Conservation (phyloP, 2,329 filamentous ascomycete genomes). For the Cryphonectria nitschkei region DNA sequence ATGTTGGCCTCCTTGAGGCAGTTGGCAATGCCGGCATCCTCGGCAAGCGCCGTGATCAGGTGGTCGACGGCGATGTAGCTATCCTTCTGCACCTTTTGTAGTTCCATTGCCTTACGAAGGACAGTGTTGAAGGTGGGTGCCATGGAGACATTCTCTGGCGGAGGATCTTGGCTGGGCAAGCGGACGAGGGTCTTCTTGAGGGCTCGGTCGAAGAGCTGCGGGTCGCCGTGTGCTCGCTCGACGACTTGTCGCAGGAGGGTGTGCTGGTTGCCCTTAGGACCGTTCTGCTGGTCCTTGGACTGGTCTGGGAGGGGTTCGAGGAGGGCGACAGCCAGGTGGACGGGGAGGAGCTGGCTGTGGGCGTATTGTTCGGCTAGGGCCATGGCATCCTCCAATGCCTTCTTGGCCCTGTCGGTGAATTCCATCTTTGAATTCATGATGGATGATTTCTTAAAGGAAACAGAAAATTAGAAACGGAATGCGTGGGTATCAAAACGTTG, state of each 20-base stretch:
- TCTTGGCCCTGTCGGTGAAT: conserved; percentile 91
- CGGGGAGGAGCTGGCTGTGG: conserved; percentile 86
- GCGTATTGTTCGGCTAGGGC: conserved; percentile 84
- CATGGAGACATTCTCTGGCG: conserved; percentile 84
- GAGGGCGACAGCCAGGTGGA: conserved; percentile 85
- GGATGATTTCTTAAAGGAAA: conserved; percentile 28
- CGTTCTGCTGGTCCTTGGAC: conserved; percentile 83
- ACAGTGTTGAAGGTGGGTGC: conserved; percentile 82
- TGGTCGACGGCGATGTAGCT: conserved; percentile 94
- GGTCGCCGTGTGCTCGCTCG: conserved; percentile 90
- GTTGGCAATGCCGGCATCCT: conserved; percentile 75
- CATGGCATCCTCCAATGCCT: conserved; percentile 88
- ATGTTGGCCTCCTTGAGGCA: conserved; percentile 85
- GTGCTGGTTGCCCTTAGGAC: conserved; percentile 62
- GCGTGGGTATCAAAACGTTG: conserved; percentile 13
- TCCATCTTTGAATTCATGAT: conserved; percentile 79
- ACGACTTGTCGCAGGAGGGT: conserved; percentile 95
- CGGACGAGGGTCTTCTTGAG: conserved; percentile 92
- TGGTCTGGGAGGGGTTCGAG: conserved; percentile 75
- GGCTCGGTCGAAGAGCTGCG: conserved; percentile 83
- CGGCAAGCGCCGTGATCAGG: conserved; percentile 81
- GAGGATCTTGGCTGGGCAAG: conserved; percentile 90
- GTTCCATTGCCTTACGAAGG: conserved; percentile 79
- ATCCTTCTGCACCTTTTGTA: conserved; percentile 98
- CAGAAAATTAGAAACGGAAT: conserved; percentile 6